phyloP scores from a whole-genome alignment of 306 rosid genomes.

The Gastrolobium villosum region DNA sequence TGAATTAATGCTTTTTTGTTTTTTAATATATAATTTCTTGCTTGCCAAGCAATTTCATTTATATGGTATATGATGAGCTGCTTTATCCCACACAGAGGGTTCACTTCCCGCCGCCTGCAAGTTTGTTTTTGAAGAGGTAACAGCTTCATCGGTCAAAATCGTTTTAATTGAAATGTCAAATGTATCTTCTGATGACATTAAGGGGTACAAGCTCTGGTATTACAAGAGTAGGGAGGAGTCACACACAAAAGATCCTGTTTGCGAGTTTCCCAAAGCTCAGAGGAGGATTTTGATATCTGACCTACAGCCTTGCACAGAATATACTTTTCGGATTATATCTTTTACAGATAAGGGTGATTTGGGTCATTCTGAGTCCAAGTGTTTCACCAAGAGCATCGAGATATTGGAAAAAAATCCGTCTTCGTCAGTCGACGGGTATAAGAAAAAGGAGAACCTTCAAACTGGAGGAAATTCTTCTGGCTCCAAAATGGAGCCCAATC shows the following conservation, averaged over 20 bases:
- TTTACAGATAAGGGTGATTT: slow-evolving; percentile 77
- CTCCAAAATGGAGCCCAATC: slow-evolving; percentile 64
- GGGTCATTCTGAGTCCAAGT: slow-evolving; percentile 98
- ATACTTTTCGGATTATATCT: slow-evolving; percentile 87
- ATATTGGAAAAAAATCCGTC: slow-evolving; percentile 67
- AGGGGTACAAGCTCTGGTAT: slow-evolving; percentile 98
- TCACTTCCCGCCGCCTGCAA: slow-evolving; percentile 99
- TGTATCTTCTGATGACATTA: slow-evolving; percentile 63
- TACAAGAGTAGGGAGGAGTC: slow-evolving; percentile 77
- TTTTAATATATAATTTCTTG: slow-evolving; percentile 15
- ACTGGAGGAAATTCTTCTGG: slow-evolving; percentile 63
- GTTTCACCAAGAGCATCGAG: slow-evolving; percentile 95
- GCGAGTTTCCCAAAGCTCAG: slow-evolving; percentile 85
- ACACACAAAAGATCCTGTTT: slow-evolving; percentile 78
- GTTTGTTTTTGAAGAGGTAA: slow-evolving; percentile 90
- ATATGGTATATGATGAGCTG: slow-evolving; percentile 40
- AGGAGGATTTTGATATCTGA: slow-evolving; percentile 89
- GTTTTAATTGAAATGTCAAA: slow-evolving; percentile 80
- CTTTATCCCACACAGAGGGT: slow-evolving; percentile 74
- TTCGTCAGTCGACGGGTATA: slow-evolving; percentile 50
- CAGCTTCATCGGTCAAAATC: slow-evolving; percentile 83
- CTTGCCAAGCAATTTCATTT: slow-evolving; percentile 39
- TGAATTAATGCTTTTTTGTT: slow-evolving; percentile 38
- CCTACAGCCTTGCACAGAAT: slow-evolving; percentile 92
- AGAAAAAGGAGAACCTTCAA: slow-evolving; percentile 57